Evolutionary conservation across 495 filamentous ascomycete species (phyloP), one percentile per base, ranked within the genome.

Genomic region (Neurospora tetrasperma): DNA sequence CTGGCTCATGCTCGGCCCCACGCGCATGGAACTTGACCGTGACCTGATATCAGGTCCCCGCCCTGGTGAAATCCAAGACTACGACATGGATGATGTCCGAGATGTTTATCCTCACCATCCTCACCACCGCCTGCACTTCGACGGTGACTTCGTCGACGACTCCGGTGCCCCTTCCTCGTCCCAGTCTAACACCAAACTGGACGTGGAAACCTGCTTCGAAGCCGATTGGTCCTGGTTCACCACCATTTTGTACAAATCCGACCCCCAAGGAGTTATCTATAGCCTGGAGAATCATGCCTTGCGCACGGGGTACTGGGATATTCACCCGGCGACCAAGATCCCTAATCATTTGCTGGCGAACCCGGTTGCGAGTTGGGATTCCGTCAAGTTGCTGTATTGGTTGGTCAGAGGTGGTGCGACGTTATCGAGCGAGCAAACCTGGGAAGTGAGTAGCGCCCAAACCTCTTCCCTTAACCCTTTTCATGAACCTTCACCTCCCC

Each of bases 331-430:
- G 2, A 78, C 75, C 1, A 71, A 59, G 23, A 81, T 84, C 20
- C 83, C 83, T 0, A 73, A 82, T 43, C 72, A 72, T 6, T 72
- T 85, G 2, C 35, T 85, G 3, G 54, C 54, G 27, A 66, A 69
- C 27, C 3, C 76, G 78, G 10, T 79, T 82, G 1, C 76, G 71
- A 38, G 74, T 31, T 78, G 78, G 69, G 73, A 79, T 1, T 73
- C 70, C 1, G 72, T 78, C 6, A 78, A 78, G 73, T 78, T 81
- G 68, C 71, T 81, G 0, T 84, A 79, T 74, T 85, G 84, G 84
- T 48, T 83, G 16, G 44, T 80, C 16, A 82, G 77, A 40, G 78
- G 71, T 10, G 80, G 83, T 0, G 80, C 79, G 27, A 66, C 20
- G 0, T 23, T 81, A 27, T 38, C 71, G 10, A 23, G 27, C 0